Base-by-base conservation (phyloP, 202 grass and related monocot genomes). In the Schoenoplectus triqueter region DNA sequence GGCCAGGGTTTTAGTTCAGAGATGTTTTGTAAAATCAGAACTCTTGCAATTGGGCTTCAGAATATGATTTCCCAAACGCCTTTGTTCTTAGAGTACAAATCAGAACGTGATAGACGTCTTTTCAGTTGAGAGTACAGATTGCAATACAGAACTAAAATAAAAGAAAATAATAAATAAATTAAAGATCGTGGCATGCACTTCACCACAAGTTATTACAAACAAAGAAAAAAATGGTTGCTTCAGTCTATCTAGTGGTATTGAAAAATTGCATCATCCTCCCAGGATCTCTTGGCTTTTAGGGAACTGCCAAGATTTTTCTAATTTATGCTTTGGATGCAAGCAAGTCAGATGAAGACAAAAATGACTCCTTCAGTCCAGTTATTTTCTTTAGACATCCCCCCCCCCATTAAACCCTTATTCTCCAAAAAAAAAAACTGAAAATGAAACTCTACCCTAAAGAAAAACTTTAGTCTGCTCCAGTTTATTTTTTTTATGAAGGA, bases 221-320 rank as follows among this genome's bases (percentile, higher is more conserved):
- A n/a, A 62, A 47, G 5, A 47, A n/a, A 52, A 11, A 45, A 10
- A 39, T 19, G 31, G 55, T 79, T 61, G 55, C 39, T 79, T 61
- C 13, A 41, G 31, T 60, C 10, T 54, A 52, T 75, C 47, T 75
- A 17, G 10, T 77, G 6, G 11, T 47, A 71, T 17, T 46, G 47
- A 50, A 21, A 79, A 5, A 79, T 79, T 79, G 40, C 75, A 61
- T 42, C 39, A 79, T 61, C 11, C 15, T 60, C 61, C 15, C 73
- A 77, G 41, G 54, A 39, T 3, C 6, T 77, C 50, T 77, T 42
- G 55, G 52, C 31, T 79, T 61, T 45, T 45, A 45, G 54, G 55
- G 52, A 44, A 79, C 75, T 60, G 9, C 14, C 39, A 79, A 79
- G 75, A 61, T 61, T 79, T 67, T 60, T 79, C 6, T 45, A 79